phyloP scores from a whole-genome alignment of 495 filamentous ascomycete genomes.

The Aspergillus nanangensis region DNA sequence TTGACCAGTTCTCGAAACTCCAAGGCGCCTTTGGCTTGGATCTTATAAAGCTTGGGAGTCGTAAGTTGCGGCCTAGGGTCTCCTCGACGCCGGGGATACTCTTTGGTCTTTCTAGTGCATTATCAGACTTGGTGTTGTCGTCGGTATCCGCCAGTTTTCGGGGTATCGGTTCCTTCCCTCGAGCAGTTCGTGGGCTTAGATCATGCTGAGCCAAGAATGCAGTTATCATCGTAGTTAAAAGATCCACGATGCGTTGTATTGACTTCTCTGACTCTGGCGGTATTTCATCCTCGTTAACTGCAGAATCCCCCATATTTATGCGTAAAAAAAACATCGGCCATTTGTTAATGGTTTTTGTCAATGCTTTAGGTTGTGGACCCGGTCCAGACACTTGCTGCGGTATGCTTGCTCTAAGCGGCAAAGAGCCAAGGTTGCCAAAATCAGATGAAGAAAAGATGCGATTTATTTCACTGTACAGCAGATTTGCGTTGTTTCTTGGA shows the following conservation, averaged over 20 bases:
- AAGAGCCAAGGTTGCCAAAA: constrained; percentile 70
- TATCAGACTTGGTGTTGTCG: background rate
- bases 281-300: constrained; percentile 17
- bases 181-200: constrained; percentile 46
- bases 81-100: constrained; percentile 19
- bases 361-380: constrained; percentile 36
- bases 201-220: constrained; percentile 67
- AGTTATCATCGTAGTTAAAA: constrained; percentile 58
- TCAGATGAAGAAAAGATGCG: constrained; percentile 68
- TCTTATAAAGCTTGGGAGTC: constrained; percentile 31
- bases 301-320: constrained; percentile 38
- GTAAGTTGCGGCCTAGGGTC: constrained; percentile 22
- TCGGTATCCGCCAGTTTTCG: background rate
- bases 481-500: constrained; percentile 48
- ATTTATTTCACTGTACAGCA: constrained; percentile 79
- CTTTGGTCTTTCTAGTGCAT: background rate
- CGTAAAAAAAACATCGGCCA: constrained; percentile 91
- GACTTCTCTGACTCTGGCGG: constrained; percentile 38
- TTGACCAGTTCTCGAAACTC: constrained; percentile 59
- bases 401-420: too few relatives aligned
- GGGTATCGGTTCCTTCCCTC: constrained; percentile 10
- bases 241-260: constrained; percentile 50
- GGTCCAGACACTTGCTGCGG: too few relatives aligned
- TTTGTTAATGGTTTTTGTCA: constrained; percentile 65
- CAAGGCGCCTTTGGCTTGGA: too few relatives aligned